These are phyloP conservation scores for Nymphaea colorata DNA, from an alignment of 164 flowering plant genomes.

Conservation along the genomic window DNA sequence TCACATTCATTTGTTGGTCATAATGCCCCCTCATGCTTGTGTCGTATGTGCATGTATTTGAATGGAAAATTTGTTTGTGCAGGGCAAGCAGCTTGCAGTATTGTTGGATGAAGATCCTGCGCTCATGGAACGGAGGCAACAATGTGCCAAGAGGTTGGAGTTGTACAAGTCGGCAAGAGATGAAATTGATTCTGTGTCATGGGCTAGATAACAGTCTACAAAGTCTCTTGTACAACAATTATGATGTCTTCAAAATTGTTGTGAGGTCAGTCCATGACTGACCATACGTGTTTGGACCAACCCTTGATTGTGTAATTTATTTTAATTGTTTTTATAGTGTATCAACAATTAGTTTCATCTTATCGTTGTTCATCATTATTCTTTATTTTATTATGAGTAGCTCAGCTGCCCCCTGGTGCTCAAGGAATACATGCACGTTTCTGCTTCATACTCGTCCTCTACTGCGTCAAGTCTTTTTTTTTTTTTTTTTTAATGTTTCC, in stretches of 20 bases:
- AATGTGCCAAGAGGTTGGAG: conserved; percentile 66
- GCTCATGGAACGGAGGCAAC: conserved; percentile 59
- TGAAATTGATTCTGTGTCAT: conserved; percentile 66
- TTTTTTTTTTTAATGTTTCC: too few species aligned
- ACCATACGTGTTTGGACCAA: background rate
- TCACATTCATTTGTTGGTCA: background rate
- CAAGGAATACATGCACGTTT: too few species aligned
- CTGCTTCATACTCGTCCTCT: too few species aligned
- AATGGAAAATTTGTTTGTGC: conserved; percentile 3
- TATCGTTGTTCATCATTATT: too few species aligned
- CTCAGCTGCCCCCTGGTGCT: too few species aligned
- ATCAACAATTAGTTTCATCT: too few species aligned
- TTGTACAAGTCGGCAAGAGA: conserved; percentile 73
- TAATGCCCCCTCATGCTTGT: background rate
- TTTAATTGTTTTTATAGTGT: too few species aligned
- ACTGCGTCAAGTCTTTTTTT: too few species aligned
- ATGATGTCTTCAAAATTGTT: background rate
- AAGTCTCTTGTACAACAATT: background rate
- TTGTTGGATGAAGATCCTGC: conserved; percentile 76
- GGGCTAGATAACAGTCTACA: conserved; percentile 24
- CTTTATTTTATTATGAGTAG: too few species aligned
- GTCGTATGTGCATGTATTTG: background rate
- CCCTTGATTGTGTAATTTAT: background rate
- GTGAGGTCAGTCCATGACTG: background rate
- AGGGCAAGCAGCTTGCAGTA: conserved; percentile 53